Percentiles rank a stretch among this genome's conserved stretches.
phyloP scores from a whole-genome alignment of 129 eudicot species.

The Pseudognaphalium luteoalbum region DNA sequence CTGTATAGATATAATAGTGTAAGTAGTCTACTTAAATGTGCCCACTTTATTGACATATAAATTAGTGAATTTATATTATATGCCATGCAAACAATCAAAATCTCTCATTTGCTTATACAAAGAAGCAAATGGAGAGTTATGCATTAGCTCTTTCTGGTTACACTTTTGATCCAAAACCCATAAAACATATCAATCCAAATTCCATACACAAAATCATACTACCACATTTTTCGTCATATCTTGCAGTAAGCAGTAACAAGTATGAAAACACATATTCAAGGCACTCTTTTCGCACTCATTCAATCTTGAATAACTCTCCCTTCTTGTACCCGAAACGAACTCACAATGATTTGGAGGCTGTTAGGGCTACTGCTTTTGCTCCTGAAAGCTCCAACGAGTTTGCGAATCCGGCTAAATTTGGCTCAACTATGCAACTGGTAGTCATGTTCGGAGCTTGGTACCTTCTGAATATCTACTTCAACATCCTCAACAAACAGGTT shows the following conservation, averaged over 20 bases:
- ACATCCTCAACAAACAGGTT: slow-evolving; percentile 95
- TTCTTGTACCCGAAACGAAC: slow-evolving; percentile 9
- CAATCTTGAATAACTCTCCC: slow-evolving; percentile 1
- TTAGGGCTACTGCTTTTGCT: slow-evolving; percentile 34
- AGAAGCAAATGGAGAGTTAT: slow-evolving; percentile 45
- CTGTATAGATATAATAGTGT: neutral
- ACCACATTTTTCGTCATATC: slow-evolving; percentile 6
- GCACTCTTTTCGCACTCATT: slow-evolving; percentile 19
- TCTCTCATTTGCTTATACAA: slow-evolving; percentile 12
- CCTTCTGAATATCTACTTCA: slow-evolving; percentile 75
- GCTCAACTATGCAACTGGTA: slow-evolving; percentile 54
- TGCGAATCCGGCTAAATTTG: slow-evolving; percentile 17
- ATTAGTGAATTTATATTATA: neutral
- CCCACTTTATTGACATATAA: neutral
- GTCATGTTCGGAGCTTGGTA: slow-evolving; percentile 85
- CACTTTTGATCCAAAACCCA: slow-evolving; percentile 29
- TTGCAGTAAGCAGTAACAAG: slow-evolving; percentile 1
- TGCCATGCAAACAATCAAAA: slow-evolving; percentile 15
- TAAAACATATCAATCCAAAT: slow-evolving; percentile 23
- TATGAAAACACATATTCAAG: slow-evolving; percentile 3
- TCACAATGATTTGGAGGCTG: slow-evolving; percentile 33
- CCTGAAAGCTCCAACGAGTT: slow-evolving; percentile 35
- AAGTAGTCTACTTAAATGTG: neutral
- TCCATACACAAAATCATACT: slow-evolving; percentile 1
- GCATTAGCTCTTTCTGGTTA: slow-evolving; percentile 45